Conservation (phyloP, 2,329 filamentous ascomycete genomes). For the Herpotrichia juniperi region DNA sequence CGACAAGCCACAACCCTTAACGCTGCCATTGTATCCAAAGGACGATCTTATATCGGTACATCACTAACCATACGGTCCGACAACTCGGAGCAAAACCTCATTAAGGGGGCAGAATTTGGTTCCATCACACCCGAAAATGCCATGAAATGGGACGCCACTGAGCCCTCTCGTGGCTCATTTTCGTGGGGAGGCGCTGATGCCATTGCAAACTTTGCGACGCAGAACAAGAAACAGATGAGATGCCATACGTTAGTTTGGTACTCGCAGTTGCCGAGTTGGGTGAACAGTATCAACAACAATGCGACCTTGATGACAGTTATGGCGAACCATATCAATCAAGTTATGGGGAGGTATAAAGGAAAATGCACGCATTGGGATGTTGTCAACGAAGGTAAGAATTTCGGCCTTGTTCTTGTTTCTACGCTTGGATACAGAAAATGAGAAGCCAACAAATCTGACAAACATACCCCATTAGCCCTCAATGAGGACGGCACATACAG, state of each 20-base stretch:
- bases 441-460: background rate
- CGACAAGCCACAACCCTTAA: slow-evolving; percentile 29
- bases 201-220: slow-evolving; percentile 42
- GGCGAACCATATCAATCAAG: slow-evolving; percentile 45
- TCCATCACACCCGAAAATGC: slow-evolving; percentile 47
- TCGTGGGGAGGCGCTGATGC: slow-evolving; percentile 41
- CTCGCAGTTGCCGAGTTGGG: slow-evolving; percentile 45
- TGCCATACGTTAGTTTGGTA: slow-evolving; percentile 51
- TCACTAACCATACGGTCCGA: slow-evolving; percentile 43
- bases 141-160: slow-evolving; percentile 49
- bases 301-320: slow-evolving; percentile 45
- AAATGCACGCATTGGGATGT: slow-evolving; percentile 47
- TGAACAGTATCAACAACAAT: slow-evolving; percentile 41
- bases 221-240: slow-evolving; percentile 41
- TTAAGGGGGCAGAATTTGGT: slow-evolving; percentile 33
- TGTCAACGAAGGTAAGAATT: slow-evolving; percentile 38
- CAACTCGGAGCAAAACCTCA: slow-evolving; percentile 31
- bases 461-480: slow-evolving; percentile 59
- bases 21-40: slow-evolving; percentile 26
- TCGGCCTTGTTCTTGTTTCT: background rate
- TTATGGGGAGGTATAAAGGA: slow-evolving; percentile 45
- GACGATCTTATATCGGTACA: slow-evolving; percentile 44
- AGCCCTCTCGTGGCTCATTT: slow-evolving; percentile 43
- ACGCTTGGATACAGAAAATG: background rate
- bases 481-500: slow-evolving; percentile 63